These are phyloP conservation scores for Cucumis sativus DNA, from an alignment of 306 rosid genomes.

Conservation along the genomic window Cucumber_9930_V3 NC_026660.2:21782001-21782500, in stretches of 20 bases:
- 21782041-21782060: constrained; percentile 24
- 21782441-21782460: neutral
- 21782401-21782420: constrained; percentile 74
- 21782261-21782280: constrained; percentile 77
- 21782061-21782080: constrained; percentile 5
- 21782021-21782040: constrained; percentile 76
- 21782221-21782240: constrained; percentile 51
- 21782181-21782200: constrained; percentile 72
- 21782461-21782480: neutral
- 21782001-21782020: constrained; percentile 70
- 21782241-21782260: constrained; percentile 92
- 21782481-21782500: constrained; percentile 4
- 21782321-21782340: neutral
- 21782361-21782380: constrained; percentile 94
- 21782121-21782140: neutral
- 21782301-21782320: neutral
- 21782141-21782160: constrained; percentile 7
- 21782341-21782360: constrained; percentile 8
- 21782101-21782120: constrained; percentile 20
- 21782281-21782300: constrained; percentile 34
- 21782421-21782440: neutral
- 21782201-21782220: constrained; percentile 54
- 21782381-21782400: constrained; percentile 94
- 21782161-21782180: constrained; percentile 11
- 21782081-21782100: constrained; percentile 19